Evolutionary conservation across 2,329 filamentous ascomycete species (phyloP), one percentile per base, ranked within the genome.

Genomic region (Penicillium sp.): DNA sequence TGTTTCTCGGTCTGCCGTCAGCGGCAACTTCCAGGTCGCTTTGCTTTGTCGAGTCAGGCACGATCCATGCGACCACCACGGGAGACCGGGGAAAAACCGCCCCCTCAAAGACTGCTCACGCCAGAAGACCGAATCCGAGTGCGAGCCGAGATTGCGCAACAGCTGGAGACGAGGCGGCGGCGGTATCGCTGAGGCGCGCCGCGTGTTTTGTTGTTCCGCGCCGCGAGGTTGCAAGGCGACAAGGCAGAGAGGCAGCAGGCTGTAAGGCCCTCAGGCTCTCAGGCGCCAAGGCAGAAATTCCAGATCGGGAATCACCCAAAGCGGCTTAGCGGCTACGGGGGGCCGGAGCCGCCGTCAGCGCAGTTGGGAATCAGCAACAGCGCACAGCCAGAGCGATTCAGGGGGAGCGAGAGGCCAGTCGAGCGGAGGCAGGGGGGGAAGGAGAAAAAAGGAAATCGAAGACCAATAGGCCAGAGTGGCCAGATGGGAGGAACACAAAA

Each of bases 121-220:
- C 26, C 7, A 27, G 26, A 27, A 27, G n/a, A n/a, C n/a, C n/a
- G n/a, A n/a, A n/a, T n/a, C n/a, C n/a, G n/a, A n/a, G n/a, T n/a
- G n/a, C n/a, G n/a, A n/a, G n/a, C n/a, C n/a, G n/a, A n/a, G n/a
- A n/a, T n/a, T 43, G 55, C 58, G 53, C 53, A 46, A 46, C 37
- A 49, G 46, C 55, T 18, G 48, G 29, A 41, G 41, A 52, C 34
- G n/a, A n/a, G n/a, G n/a, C n/a, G n/a, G n/a, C n/a, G n/a, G n/a
- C n/a, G n/a, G n/a, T n/a, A n/a, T n/a, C n/a, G n/a, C 26, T 21
- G 32, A 54, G 60, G 58, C 59, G 61, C 61, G 61, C 59, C 58
- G 61, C 57, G 61, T 61, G 58, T 61, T 63, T 63, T 63, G 61
- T 59, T 62, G 56, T 63, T 62, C 59, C 54, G 26, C 29, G 27